Evolutionary conservation across 2,329 filamentous ascomycete species (phyloP), one percentile per base, ranked within the genome.

Genomic region (Cladosporium oxysporum): DNA sequence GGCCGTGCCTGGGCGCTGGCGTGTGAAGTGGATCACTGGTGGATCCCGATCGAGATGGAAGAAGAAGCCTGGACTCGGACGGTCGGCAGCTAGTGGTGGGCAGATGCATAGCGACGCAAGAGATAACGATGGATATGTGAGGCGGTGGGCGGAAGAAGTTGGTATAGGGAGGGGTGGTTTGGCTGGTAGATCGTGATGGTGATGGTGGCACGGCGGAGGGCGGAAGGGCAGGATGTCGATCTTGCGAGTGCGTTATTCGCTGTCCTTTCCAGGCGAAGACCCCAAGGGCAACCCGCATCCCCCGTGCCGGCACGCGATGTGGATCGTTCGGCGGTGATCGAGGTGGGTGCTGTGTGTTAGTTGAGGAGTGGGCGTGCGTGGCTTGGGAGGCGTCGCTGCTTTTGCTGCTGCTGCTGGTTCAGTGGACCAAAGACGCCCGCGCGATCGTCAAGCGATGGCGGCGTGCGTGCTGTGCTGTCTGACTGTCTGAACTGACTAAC

Each of bases 1-100:
- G 52, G 52, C 52, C 52, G 52, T 55, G 52, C 52, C 52, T 55
- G 52, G 33, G 52, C 52, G 52, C 23, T 55, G 55, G 33, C 55
- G 33, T 23, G 55, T n/a, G 14, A 41, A 41, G 55, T 58, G 55
- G 55, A 58, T 33, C 55, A 11, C 21, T 8, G 18, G 55, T 41
- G 55, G 55, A 58, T 5, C 55, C 14, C 33, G 55, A 58, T 58
- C 55, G 55, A 35, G 55, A 58, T 58, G 52, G 52, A 33, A 18
- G 10, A 29, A 21, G 52, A 33, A 33, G 29, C 18, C 55, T 58
- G 55, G 55, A 33, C n/a, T 55, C n/a, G 7, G 33, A n/a, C 31
- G 23, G 31, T 23, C 29, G 23, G 55, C 31, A n/a, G 18, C 55
- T 58, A 58, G 55, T 37, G 28, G 18, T 55, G 28, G 28, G 28